These are phyloP conservation scores for Petunia secreta DNA, from an alignment of 257 asterid species.

Conservation along the genomic window DNA sequence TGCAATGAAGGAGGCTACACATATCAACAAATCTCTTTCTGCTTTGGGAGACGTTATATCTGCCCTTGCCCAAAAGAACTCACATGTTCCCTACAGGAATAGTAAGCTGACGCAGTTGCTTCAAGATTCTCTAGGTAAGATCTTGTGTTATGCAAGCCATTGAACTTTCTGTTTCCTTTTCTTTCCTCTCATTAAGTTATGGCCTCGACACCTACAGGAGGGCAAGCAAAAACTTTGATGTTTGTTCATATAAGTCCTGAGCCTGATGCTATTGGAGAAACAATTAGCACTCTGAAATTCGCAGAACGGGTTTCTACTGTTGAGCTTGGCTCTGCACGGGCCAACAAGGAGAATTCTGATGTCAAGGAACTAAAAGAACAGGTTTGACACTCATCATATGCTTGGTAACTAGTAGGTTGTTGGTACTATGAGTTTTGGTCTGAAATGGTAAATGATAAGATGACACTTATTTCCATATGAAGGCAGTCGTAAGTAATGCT, in stretches of 20 bases:
- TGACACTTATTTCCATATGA: no score
- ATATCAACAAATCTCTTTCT: conserved; percentile 77
- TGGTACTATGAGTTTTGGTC: no score
- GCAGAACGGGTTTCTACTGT: conserved; percentile 88
- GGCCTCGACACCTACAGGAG: conserved; percentile 49
- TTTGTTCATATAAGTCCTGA: conserved; percentile 90
- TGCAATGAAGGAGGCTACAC: conserved; percentile 73
- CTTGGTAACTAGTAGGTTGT: neutral
- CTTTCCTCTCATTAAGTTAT: conserved; percentile 21
- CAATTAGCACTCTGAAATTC: conserved; percentile 82
- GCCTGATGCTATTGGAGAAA: conserved; percentile 71
- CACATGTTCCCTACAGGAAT: conserved; percentile 83
- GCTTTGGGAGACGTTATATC: conserved; percentile 90
- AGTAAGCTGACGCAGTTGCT: conserved; percentile 93
- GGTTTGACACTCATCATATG: conserved; percentile 42
- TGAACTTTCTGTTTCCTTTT: conserved; percentile 1
- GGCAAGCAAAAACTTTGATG: conserved; percentile 86
- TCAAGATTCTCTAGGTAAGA: conserved; percentile 83
- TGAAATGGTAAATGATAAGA: no score
- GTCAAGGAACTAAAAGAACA: conserved; percentile 83
- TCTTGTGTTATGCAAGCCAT: neutral
- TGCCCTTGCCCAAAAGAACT: conserved; percentile 72
- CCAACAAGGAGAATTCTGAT: conserved; percentile 70
- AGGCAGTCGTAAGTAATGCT: no score
- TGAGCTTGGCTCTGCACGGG: conserved; percentile 80